phyloP scores from a whole-genome alignment of 129 eudicot genomes.

The Sambucus nigra region DNA sequence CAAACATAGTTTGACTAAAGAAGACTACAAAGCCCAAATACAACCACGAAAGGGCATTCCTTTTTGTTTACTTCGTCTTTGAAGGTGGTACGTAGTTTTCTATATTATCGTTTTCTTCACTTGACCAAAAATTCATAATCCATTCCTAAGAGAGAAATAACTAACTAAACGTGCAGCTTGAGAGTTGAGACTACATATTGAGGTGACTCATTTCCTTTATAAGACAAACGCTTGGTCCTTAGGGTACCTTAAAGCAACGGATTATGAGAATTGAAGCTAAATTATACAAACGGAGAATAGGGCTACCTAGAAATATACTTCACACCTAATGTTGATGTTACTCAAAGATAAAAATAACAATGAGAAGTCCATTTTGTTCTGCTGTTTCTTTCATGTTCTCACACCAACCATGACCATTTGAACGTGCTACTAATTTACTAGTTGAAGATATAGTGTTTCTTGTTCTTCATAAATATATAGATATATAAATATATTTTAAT shows the following conservation, averaged over 20 bases:
- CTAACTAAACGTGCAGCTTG: not conserved
- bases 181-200: not conserved
- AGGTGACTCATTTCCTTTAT: not conserved
- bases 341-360: not conserved
- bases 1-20: too few relatives aligned
- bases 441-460: constrained; percentile 2
- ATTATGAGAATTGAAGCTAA: constrained; percentile 10
- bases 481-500: not conserved
- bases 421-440: not conserved
- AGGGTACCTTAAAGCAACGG: not conserved
- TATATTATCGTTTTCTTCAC: constrained; percentile 29
- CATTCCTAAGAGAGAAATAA: constrained; percentile 9
- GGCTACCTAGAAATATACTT: constrained; percentile 28
- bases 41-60: constrained; percentile 18
- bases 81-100: constrained; percentile 38
- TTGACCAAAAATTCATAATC: constrained; percentile 22
- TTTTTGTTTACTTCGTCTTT: constrained; percentile 22
- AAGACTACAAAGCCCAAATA: too few relatives aligned
- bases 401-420: constrained; percentile 31
- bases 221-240: constrained; percentile 3
- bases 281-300: constrained; percentile 12
- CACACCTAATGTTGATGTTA: constrained; percentile 51
- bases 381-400: constrained; percentile 35
- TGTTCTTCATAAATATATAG: not conserved
- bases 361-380: constrained; percentile 22